These are phyloP conservation scores for Amanita bisporigera DNA, from an alignment of 1,284 basidiomycete species.

Conservation along the genomic window DNA sequence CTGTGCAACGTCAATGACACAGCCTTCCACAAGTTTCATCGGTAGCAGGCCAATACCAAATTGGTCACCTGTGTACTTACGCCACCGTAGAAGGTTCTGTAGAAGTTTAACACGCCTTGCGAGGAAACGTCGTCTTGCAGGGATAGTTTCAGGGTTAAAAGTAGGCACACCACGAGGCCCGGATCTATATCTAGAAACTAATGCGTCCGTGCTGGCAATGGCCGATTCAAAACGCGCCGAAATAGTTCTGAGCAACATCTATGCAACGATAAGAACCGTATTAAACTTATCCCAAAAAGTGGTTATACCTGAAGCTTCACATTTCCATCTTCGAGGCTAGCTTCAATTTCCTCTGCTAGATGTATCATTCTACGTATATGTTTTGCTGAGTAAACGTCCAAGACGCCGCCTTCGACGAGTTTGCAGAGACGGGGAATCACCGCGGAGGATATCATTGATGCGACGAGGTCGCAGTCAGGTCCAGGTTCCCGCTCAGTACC, in stretches of 20 bases:
- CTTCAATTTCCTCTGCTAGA: constrained; percentile 82
- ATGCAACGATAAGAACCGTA: constrained; percentile 1
- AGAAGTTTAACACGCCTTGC: constrained; percentile 76
- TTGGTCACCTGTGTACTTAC: constrained; percentile 71
- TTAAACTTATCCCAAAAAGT: not conserved
- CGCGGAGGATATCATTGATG: constrained; percentile 85
- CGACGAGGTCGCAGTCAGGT: constrained; percentile 86
- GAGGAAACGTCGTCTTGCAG: constrained; percentile 75
- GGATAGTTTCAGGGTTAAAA: constrained; percentile 80
- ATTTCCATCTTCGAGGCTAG: constrained; percentile 70
- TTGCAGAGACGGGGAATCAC: constrained; percentile 79
- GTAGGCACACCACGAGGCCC: constrained; percentile 51
- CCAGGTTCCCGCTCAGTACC: constrained; percentile 62
- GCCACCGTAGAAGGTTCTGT: constrained; percentile 75
- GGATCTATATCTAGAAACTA: constrained; percentile 49
- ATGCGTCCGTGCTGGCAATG: constrained; percentile 52
- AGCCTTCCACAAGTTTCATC: constrained; percentile 61
- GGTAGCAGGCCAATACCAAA: constrained; percentile 64
- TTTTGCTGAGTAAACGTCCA: constrained; percentile 82
- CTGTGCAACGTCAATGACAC: constrained; percentile 71
- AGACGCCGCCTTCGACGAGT: constrained; percentile 71
- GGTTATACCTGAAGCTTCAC: constrained; percentile 72
- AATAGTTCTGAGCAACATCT: constrained; percentile 75
- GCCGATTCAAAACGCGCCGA: constrained; percentile 62
- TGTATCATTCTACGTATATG: constrained; percentile 72